A percentile compares a stretch with the other conserved stretches of the same genome.
phyloP scores from a whole-genome alignment of 169 alveolate genomes.

The Plasmodium knowlesi region DNA sequence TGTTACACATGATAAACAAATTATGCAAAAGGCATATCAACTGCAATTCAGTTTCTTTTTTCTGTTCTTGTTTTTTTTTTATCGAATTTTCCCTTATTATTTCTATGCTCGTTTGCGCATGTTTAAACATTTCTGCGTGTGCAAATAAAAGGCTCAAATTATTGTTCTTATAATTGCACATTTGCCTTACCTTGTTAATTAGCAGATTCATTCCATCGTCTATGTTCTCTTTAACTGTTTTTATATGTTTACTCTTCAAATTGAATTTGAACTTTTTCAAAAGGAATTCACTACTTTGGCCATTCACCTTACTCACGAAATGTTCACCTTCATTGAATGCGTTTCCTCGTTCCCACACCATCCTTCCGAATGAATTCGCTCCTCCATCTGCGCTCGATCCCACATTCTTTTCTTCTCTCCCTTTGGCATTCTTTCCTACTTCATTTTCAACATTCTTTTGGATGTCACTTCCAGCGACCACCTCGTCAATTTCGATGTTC shows the following conservation, averaged over 20 bases:
- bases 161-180: constrained; percentile 18
- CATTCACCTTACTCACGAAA: neutral
- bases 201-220: constrained; percentile 30
- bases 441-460: neutral
- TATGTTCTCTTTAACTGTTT: constrained; percentile 27
- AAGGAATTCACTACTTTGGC: neutral
- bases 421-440: neutral
- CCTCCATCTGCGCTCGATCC: neutral
- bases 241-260: constrained; percentile 40
- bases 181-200: constrained; percentile 38
- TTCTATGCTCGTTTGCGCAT: constrained; percentile 57
- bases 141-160: constrained; percentile 5
- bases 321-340: neutral
- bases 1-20: constrained; percentile 32
- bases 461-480: neutral
- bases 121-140: constrained; percentile 63
- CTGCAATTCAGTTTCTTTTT: constrained; percentile 28
- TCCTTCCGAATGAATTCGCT: neutral
- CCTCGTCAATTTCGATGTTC: neutral
- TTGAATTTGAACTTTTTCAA: constrained; percentile 29
- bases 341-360: neutral
- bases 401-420: neutral
- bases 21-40: constrained; percentile 18
- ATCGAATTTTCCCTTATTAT: constrained; percentile 28
- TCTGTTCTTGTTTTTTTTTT: neutral